A percentile compares a stretch with the other conserved stretches of the same genome.
Conservation (phyloP, 352 stramenopile species). For the Globisporangium nodosum region DNA sequence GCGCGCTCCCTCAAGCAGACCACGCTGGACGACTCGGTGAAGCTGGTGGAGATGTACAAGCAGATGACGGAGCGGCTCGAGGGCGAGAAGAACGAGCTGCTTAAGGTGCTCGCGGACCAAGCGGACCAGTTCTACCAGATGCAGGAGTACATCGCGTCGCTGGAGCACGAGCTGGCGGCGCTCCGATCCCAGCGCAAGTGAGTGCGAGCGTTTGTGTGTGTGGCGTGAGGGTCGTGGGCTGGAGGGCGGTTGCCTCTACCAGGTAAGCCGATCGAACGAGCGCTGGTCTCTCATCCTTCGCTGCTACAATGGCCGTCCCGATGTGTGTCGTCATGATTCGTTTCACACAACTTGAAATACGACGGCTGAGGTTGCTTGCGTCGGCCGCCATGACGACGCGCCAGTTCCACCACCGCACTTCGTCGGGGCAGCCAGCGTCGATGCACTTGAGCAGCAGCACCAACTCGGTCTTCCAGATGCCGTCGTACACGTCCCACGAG, state of each 20-base stretch:
- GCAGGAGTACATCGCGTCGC: slow-evolving; percentile 69
- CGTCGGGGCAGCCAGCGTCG: background rate
- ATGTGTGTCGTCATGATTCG: too few species aligned
- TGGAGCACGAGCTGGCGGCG: slow-evolving; percentile 51
- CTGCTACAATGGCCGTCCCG: too few species aligned
- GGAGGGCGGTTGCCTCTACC: too few species aligned
- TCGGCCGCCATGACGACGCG: background rate
- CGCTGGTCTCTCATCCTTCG: too few species aligned
- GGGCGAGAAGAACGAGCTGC: slow-evolving; percentile 65
- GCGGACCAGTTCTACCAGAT: slow-evolving; percentile 70
- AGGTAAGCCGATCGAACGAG: too few species aligned
- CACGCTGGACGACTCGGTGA: slow-evolving; percentile 50
- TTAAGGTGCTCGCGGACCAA: slow-evolving; percentile 62
- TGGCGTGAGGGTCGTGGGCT: background rate
- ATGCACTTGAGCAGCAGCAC: slow-evolving; percentile 1
- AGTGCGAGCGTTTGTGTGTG: background rate
- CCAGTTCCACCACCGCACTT: background rate
- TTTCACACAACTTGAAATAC: too few species aligned
- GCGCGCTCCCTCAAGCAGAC: slow-evolving; percentile 17
- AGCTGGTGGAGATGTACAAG: slow-evolving; percentile 81
- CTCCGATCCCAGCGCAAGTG: slow-evolving; percentile 16
- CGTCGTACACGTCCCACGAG: slow-evolving; percentile 37
- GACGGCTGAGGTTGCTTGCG: background rate
- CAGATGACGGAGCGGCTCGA: slow-evolving; percentile 74
- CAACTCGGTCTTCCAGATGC: slow-evolving; percentile 32